Percentiles rank a stretch among this genome's conserved stretches.
Conservation (phyloP, 2,329 filamentous ascomycete species). For the Chalaropsis thielavioides region DNA sequence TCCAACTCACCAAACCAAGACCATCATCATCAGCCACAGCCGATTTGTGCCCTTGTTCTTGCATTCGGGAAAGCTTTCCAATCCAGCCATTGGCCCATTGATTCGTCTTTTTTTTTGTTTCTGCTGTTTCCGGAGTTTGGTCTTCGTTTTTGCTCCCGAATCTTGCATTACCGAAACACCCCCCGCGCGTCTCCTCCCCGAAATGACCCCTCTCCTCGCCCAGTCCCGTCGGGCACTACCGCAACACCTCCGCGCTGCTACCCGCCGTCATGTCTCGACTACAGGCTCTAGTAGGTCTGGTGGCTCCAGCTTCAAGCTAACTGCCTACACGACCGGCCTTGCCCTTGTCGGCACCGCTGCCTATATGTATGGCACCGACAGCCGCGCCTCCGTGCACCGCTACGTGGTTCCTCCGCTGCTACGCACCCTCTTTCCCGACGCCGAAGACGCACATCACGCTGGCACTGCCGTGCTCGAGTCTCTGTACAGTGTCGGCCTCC, state of each 20-base stretch:
- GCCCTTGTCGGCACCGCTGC: conserved; percentile 31
- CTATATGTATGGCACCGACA: conserved; percentile 62
- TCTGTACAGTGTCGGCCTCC: conserved; percentile 58
- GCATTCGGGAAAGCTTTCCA: not conserved
- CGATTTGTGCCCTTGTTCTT: conserved; percentile 1
- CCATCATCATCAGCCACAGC: not conserved
- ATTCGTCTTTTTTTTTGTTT: not conserved
- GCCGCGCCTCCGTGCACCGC: conserved; percentile 53
- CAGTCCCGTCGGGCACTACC: conserved; percentile 15
- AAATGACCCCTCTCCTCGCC: conserved; percentile 18
- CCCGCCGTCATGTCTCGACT: conserved; percentile 24
- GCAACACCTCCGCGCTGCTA: conserved; percentile 17
- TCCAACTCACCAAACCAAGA: not conserved
- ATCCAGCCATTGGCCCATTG: conserved; percentile 12
- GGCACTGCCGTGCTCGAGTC: conserved; percentile 57
- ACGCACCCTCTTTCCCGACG: conserved; percentile 54
- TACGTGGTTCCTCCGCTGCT: conserved; percentile 53
- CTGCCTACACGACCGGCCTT: conserved; percentile 29
- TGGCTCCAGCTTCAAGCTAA: conserved; percentile 25
- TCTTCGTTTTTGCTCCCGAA: not conserved
- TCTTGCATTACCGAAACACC: not conserved
- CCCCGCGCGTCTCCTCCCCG: conserved; percentile 15
- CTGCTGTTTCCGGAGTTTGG: not conserved
- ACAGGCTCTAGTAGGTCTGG: conserved; percentile 21
- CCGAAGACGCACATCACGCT: conserved; percentile 81